Evolutionary conservation across 345 rosid species (phyloP).

Genomic region (Dipteronia sinensis): DNA sequence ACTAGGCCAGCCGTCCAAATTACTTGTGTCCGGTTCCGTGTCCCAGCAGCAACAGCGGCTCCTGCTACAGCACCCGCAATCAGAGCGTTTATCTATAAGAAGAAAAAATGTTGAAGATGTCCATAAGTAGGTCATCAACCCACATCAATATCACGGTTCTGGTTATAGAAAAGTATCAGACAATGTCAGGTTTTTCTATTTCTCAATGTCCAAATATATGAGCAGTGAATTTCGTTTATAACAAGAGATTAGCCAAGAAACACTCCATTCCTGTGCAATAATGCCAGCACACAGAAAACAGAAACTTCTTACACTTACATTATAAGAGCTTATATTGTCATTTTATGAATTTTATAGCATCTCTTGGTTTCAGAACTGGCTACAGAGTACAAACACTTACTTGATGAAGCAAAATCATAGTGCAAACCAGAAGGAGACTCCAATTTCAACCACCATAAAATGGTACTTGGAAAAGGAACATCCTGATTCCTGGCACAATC

Average conservation of each 20-base stretch:
- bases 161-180: not conserved
- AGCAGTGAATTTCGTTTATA: not conserved
- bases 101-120: slow-evolving; percentile 10
- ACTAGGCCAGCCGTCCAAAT: slow-evolving; percentile 60
- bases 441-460: too few species aligned
- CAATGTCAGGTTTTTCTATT: not conserved
- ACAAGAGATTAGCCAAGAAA: not conserved
- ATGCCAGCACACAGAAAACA: not conserved
- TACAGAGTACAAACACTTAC: too few species aligned
- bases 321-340: not conserved
- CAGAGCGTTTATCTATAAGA: slow-evolving; percentile 64
- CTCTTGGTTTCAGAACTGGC: too few species aligned
- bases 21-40: slow-evolving; percentile 63
- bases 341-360: too few species aligned
- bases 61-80: slow-evolving; percentile 82
- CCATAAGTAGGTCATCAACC: slow-evolving; percentile 5
- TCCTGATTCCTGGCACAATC: too few species aligned
- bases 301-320: not conserved
- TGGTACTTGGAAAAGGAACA: too few species aligned
- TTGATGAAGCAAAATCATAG: not conserved
- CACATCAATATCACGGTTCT: not conserved
- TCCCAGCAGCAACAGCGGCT: slow-evolving; percentile 66
- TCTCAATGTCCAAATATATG: not conserved
- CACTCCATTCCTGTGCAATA: not conserved
- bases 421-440: not conserved